Percentiles rank a stretch among this genome's conserved stretches.
phyloP scores from a whole-genome alignment of 1,284 basidiomycete species.

The Peniophora sp. region DNA sequence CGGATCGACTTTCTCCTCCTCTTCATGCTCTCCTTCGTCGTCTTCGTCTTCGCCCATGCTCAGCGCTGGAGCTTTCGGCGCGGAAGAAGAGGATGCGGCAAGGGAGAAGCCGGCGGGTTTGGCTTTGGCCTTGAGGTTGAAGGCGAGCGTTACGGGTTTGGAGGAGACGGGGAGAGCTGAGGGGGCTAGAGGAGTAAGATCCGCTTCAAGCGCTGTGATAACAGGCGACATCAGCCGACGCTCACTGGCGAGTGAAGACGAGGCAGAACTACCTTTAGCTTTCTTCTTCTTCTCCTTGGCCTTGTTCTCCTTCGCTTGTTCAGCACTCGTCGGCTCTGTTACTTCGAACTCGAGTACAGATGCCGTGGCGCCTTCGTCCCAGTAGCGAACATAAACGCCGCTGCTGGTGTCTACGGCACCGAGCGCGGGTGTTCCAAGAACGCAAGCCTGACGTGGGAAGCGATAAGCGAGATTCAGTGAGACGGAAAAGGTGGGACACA shows the following conservation, averaged over 20 bases:
- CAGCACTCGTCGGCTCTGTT: constrained; percentile 46
- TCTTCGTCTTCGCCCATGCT: constrained; percentile 41
- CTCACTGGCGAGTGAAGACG: background rate
- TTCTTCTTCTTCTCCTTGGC: constrained; percentile 55
- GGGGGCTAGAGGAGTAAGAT: constrained; percentile 32
- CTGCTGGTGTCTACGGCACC: constrained; percentile 47
- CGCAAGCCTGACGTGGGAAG: constrained; percentile 35
- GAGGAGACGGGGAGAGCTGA: constrained; percentile 64
- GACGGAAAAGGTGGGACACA: no score
- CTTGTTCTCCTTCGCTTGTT: constrained; percentile 20
- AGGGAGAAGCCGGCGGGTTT: constrained; percentile 25
- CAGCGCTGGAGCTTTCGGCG: constrained; percentile 28
- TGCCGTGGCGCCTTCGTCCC: constrained; percentile 72
- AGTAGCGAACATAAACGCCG: constrained; percentile 69
- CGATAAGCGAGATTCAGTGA: no score
- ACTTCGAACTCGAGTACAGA: constrained; percentile 75
- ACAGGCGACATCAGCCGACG: background rate
- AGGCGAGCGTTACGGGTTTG: constrained; percentile 70
- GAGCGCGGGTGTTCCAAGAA: constrained; percentile 53
- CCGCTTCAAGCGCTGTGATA: constrained; percentile 8
- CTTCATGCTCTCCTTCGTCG: constrained; percentile 14
- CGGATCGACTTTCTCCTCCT: constrained; percentile 17
- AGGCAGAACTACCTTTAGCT: constrained; percentile 45
- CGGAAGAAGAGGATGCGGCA: no score
- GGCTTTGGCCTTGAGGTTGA: constrained; percentile 42